Base-by-base conservation (phyloP, 257 asterid species). In the Petrea volubilis region DNA sequence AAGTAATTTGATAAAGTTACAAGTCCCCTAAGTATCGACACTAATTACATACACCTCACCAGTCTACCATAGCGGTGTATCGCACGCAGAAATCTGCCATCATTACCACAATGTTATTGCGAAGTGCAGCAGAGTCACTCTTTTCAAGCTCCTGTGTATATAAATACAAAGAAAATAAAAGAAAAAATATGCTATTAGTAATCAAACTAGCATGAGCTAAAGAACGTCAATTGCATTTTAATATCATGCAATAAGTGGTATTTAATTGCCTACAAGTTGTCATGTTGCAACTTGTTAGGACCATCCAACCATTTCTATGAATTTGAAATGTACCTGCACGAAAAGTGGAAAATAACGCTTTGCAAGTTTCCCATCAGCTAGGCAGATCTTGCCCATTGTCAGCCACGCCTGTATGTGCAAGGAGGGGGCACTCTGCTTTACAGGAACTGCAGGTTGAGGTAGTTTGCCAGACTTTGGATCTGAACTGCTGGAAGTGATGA, bases 41-140 rank as follows among this genome's bases (percentile, higher is more conserved):
- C 27, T 58, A 71, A 58, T 64, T 51, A 70, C 17, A 56, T 9
- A 67, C 68, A 49, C 58, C 87, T 81, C 83, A 94, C 99, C 99
- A 89, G 75, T 94, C 99, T 60, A 91, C 89, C 78, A 91, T 78
- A 76, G 97, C 96, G 75, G 97, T 94, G 74, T 94, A 90, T 0
- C 96, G 96, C 41, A 94, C 97, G 65, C 99, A 94, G 74, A 91
- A 94, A 84, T 94, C 99, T 43, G 97, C 86, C 97, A 94, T 94
- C 85, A 83, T 82, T 44, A 83, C 97, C 65, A 94, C 86, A 27
- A 91, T 89, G 81, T 94, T 91, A 70, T 89, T 94, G 33, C 97
- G 94, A 64, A 91, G 86, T 27, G 93, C 91, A 72, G 96, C 97
- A 78, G 77, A 85, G 15, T 86, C 96, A 62, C 97, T 89, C 72